phyloP scores from a whole-genome alignment of 495 filamentous ascomycete species.

The Annulohypoxylon moriforme region DNA sequence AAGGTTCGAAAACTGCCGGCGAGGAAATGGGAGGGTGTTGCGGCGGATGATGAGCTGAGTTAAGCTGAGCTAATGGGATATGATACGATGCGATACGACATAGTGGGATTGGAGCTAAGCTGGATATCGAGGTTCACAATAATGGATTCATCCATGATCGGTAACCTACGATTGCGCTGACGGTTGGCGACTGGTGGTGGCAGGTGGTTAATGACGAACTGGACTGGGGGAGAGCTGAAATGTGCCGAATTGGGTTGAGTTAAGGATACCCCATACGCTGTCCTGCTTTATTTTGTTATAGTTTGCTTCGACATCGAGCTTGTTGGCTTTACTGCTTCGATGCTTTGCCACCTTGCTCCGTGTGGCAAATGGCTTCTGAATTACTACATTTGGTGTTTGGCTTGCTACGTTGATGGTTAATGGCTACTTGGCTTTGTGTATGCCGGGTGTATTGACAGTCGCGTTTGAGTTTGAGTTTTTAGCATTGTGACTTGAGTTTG shows the following conservation, averaged over 20 bases:
- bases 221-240: background rate
- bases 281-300: constrained; percentile 7
- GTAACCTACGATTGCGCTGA: background rate
- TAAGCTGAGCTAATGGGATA: background rate
- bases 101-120: background rate
- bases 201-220: background rate
- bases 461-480: background rate
- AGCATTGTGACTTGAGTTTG: background rate
- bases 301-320: background rate
- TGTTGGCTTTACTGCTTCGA: background rate
- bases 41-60: constrained; percentile 49
- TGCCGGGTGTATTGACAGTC: background rate
- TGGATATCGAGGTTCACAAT: background rate
- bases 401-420: background rate
- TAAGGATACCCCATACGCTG: constrained; percentile 43
- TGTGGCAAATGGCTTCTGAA: background rate
- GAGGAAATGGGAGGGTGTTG: constrained; percentile 51
- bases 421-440: background rate
- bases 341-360: background rate
- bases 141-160: background rate
- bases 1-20: constrained; percentile 54
- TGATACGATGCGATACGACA: background rate
- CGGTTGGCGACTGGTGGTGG: background rate
- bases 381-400: background rate
- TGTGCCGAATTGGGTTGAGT: constrained; percentile 10